Base-by-base conservation (phyloP, 768 basidiomycete species). In the Pleurotus cornucopiae region DNA sequence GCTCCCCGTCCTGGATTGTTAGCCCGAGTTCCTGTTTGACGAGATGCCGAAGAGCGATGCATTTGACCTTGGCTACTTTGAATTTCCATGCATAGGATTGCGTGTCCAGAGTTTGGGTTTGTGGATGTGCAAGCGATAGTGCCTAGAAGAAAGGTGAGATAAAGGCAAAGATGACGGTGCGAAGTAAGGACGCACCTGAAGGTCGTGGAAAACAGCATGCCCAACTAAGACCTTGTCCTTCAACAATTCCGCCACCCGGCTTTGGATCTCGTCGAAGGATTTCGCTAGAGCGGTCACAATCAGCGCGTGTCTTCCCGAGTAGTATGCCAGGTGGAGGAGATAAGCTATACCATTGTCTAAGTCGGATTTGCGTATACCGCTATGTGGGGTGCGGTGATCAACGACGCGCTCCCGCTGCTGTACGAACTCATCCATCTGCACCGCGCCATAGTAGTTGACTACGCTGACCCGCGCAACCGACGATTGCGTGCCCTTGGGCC, bases 341-440 rank as follows among this genome's bases (percentile, higher is more conserved):
- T 34, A 6, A 38, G 20, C 66, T 73, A 45, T 64, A 85, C 88
- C 88, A 51, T 82, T 74, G 0, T 80, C 67, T 76, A 98, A 80
- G 66, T 98, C 93, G 13, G 71, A 66, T 39, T 80, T 79, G 25
- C 93, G 73, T 6, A 99, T 81, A 0, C 96, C 96, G 64, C 90
- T 94, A 67, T 82, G 93, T 71, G 86, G 80, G 0, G 97, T 99
- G 55, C 94, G 74, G 72, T 94, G 98, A 69, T 99, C 96, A 11
- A 93, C 88, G 7, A 98, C 94, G 12, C 81, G 79, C 68, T 97
- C 94, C 48, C 85, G 79, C 65, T 92, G 94, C 49, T 79, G 75
- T 26, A 99, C 96, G 60, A 91, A 94, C 48, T 80, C 87, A 63
- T 98, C 95, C 60, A 97, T 67, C 40, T 88, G 73, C 21, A 90